Percentiles rank a stretch among this genome's conserved stretches.
These are phyloP conservation scores for Dothideomycetes sp. DNA, from an alignment of 2,329 filamentous ascomycete species.

Conservation along the genomic window DNA sequence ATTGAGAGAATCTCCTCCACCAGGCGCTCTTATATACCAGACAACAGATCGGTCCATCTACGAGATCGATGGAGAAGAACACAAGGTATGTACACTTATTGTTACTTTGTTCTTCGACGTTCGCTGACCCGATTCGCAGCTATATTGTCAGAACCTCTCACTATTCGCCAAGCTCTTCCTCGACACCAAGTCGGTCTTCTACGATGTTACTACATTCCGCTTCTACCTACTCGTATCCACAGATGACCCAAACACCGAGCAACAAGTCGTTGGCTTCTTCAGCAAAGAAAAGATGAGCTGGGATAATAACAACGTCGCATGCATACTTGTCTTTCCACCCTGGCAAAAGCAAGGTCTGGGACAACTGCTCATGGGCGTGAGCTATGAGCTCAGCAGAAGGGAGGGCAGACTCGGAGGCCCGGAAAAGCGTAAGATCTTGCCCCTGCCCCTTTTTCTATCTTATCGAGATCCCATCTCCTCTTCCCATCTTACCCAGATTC, in stretches of 20 bases:
- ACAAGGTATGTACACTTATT: conserved; percentile 43
- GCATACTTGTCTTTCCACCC: conserved; percentile 89
- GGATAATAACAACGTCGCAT: conserved; percentile 97
- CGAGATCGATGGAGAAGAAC: conserved; percentile 82
- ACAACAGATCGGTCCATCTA: conserved; percentile 77
- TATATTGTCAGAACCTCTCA: conserved; percentile 91
- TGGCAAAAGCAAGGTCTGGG: conserved; percentile 90
- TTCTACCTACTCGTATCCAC: conserved; percentile 87
- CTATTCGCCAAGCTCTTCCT: conserved; percentile 96
- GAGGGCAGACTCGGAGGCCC: conserved; percentile 82
- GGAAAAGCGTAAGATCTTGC: conserved; percentile 56
- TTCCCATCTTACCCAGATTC: no score
- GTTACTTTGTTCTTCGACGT: neutral
- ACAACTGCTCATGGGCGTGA: conserved; percentile 80
- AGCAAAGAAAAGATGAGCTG: conserved; percentile 98
- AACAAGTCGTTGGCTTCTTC: conserved; percentile 85
- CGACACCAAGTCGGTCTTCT: conserved; percentile 97
- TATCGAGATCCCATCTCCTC: no score
- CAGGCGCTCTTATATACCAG: conserved; percentile 68
- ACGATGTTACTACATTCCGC: conserved; percentile 87
- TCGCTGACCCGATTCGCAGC: conserved; percentile 26
- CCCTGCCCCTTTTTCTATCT: no score
- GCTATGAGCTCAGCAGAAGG: conserved; percentile 79
- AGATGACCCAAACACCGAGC: conserved; percentile 31
- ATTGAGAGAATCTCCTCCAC: conserved; percentile 38